Percentiles rank a stretch among this genome's conserved stretches.
These are phyloP conservation scores for Luzula sylvatica DNA, from an alignment of 176 grass and related monocot species.

Conservation along the genomic window DNA sequence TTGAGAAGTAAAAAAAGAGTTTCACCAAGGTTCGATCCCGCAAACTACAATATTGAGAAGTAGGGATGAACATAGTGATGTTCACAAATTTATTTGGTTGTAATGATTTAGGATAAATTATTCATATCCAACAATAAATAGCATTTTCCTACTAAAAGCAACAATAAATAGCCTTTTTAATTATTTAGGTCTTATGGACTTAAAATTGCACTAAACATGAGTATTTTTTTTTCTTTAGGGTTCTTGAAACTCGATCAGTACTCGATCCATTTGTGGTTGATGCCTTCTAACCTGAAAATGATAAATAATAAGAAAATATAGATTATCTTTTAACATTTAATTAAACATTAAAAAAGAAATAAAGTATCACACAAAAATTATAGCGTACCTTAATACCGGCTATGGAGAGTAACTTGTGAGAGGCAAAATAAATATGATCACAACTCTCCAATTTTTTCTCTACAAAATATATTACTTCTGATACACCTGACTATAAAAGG, in stretches of 20 bases:
- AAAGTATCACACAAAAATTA: not conserved
- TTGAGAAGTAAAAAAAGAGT: no score
- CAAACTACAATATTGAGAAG: no score
- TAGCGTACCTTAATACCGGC: constrained; percentile 70
- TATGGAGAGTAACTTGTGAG: constrained; percentile 78
- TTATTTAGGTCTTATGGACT: not conserved
- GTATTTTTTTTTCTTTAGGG: constrained; percentile 21
- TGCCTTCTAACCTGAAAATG: constrained; percentile 67
- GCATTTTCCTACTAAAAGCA: not conserved
- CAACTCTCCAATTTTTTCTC: constrained; percentile 71
- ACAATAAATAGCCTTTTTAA: not conserved
- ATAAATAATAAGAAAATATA: constrained; percentile 10
- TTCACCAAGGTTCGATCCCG: no score
- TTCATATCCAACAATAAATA: no score
- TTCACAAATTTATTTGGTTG: no score
- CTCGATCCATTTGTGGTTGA: constrained; percentile 67
- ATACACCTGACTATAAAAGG: constrained; percentile 68
- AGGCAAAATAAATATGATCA: constrained; percentile 67
- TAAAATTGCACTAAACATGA: constrained; percentile 5
- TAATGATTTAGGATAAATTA: no score
- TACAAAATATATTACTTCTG: constrained; percentile 96
- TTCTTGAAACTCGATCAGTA: constrained; percentile 81
- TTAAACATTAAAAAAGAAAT: no score
- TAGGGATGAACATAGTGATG: no score
- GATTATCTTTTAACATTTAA: not conserved